Evolutionary conservation across 768 basidiomycete species (phyloP), one percentile per base, ranked within the genome.

Genomic region (Cystofilobasidium bisporidii): DNA sequence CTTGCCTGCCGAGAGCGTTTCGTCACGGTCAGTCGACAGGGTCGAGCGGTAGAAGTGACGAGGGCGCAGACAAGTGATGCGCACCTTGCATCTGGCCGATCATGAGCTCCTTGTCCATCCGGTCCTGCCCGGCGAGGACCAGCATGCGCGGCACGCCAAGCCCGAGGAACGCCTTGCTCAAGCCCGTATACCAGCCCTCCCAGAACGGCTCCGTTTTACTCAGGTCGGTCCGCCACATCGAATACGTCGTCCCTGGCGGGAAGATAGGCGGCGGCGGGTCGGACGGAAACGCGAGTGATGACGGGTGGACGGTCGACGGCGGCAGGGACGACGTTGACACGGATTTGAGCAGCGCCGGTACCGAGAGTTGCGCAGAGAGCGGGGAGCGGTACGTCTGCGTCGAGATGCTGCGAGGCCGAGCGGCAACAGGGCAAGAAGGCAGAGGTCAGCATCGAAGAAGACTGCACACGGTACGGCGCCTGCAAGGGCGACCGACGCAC

Each of bases 41-140:
- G 14, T 22, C 22, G 30, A 4, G 26, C 33, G 43, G 24, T 33
- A 56, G 24, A 5, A 67, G 47, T 9, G 28, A 32, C 20, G 22
- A 10, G n/a, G n/a, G n/a, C n/a, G n/a, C n/a, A n/a, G n/a, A n/a
- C n/a, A n/a, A n/a, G n/a, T n/a, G n/a, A 11, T 28, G 18, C 72
- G 58, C 32, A 73, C 87, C 89, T 75, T 87, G 90, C 91, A 94
- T 93, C 74, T 93, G 91, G 0, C 88, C 96, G 60, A 98, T 91
- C 87, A 94, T 96, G 56, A 99, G 81, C 71, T 90, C 86, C 72
- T 84, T 87, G 74, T 99, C 96, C 5, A 98, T 83, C 22, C 92
- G 81, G 72, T 99, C 96, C 22, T 92, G 86, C 0, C 93, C 94
- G 0, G 96, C 96, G 20, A 99, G 80, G 12, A 98, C 83, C 28